Evolutionary conservation across 805 yeast genomes (phyloP).

Genomic region (Wickerhamiella bombiphila): DNA sequence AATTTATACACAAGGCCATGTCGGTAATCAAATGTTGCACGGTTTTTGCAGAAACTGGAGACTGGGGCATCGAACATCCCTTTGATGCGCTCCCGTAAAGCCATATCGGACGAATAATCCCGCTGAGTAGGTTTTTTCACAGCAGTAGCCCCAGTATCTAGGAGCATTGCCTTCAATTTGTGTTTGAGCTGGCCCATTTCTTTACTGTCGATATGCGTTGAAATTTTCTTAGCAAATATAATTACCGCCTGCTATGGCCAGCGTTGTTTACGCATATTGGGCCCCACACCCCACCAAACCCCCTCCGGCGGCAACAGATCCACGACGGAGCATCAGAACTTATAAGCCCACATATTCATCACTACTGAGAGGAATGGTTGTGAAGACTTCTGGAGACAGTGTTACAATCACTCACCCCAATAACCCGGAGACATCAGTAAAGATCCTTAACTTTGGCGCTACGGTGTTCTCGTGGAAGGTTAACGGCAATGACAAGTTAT

Average conservation of each 20-base stretch:
- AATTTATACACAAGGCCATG: slow-evolving; percentile 18
- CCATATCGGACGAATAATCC: slow-evolving; percentile 8
- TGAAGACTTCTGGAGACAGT: slow-evolving; percentile 7
- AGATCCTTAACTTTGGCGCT: slow-evolving; percentile 76
- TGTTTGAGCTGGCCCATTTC: slow-evolving; percentile 9
- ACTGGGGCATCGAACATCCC: slow-evolving; percentile 9
- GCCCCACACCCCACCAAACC: no score
- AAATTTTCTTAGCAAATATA: no score
- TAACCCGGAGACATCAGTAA: slow-evolving; percentile 26
- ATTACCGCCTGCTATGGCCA: no score
- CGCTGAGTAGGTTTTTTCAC: slow-evolving; percentile 1
- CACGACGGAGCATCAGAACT: no score
- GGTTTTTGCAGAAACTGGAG: slow-evolving; percentile 9
- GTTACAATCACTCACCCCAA: slow-evolving; percentile 14
- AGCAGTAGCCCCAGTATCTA: slow-evolving; percentile 5
- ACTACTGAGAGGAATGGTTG: no score
- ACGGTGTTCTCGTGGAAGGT: slow-evolving; percentile 72
- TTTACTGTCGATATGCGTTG: not conserved
- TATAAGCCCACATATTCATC: no score
- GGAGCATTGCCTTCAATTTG: slow-evolving; percentile 8
- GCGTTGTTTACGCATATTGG: no score
- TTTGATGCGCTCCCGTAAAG: slow-evolving; percentile 10
- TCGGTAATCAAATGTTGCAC: slow-evolving; percentile 11
- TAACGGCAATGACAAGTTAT: slow-evolving; percentile 62
- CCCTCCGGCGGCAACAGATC: no score